Evolutionary conservation across 805 yeast genomes (phyloP).

Genomic region (Ogataea siamensis): DNA sequence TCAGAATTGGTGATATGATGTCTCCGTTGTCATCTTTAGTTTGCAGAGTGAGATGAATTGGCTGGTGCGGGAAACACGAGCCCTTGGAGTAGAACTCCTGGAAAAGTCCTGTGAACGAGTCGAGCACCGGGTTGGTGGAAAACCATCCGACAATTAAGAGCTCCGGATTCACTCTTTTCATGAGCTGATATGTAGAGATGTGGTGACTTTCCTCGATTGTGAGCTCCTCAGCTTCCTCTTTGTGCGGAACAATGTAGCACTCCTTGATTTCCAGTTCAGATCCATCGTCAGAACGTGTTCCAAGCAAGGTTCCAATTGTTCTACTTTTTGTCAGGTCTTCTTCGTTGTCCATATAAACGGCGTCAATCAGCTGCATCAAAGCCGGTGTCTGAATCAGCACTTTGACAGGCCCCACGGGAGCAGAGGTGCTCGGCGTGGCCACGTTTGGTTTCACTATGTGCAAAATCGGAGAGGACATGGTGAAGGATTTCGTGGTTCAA

Average conservation of each 20-base stretch:
- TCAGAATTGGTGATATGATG: constrained; percentile 51
- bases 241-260: constrained; percentile 79
- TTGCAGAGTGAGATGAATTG: constrained; percentile 74
- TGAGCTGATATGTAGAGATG: constrained; percentile 63
- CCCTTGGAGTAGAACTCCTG: constrained; percentile 79
- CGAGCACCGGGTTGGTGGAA: constrained; percentile 56
- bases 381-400: constrained; percentile 68
- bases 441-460: constrained; percentile 48
- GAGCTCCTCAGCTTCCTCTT: constrained; percentile 71
- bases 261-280: constrained; percentile 67
- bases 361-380: constrained; percentile 72
- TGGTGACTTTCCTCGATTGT: constrained; percentile 76
- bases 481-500: constrained; percentile 11
- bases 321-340: constrained; percentile 46
- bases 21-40: constrained; percentile 47
- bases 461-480: constrained; percentile 30
- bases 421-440: constrained; percentile 32
- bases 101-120: constrained; percentile 69
- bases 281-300: constrained; percentile 82
- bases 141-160: constrained; percentile 86
- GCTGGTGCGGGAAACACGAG: constrained; percentile 72
- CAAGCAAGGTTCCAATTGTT: constrained; percentile 80
- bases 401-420: constrained; percentile 43
- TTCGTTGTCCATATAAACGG: constrained; percentile 53
- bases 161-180: constrained; percentile 76